A percentile compares a stretch with the other conserved stretches of the same genome.
These are phyloP conservation scores for Purpureocillium lavendulum DNA, from an alignment of 2,329 filamentous ascomycete genomes.

Conservation along the genomic window DNA sequence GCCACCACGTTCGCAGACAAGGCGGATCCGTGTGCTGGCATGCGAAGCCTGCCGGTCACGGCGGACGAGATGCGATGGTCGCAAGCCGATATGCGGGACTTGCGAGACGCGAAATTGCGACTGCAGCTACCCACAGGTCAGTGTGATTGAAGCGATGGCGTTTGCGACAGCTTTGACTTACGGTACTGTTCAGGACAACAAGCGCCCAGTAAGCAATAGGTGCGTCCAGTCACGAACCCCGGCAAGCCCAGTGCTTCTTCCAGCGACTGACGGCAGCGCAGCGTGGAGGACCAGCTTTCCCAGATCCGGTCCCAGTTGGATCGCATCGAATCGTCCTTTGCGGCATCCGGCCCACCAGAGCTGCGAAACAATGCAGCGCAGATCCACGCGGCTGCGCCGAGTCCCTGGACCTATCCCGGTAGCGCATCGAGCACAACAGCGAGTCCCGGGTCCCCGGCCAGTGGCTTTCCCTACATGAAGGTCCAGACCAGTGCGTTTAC, in stretches of 20 bases:
- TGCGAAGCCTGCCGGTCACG: slow-evolving; percentile 5
- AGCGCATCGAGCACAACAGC: slow-evolving; percentile 1
- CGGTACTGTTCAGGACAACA: slow-evolving; percentile 1
- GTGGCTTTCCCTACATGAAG: slow-evolving; percentile 5
- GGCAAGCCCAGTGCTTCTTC: too few relatives aligned
- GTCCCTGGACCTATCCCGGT: slow-evolving; percentile 1
- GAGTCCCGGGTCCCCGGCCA: background rate
- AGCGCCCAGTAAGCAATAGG: background rate
- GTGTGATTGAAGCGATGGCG: background rate
- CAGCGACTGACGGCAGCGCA: background rate
- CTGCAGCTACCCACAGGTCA: slow-evolving; percentile 5
- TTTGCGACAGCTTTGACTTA: too few relatives aligned
- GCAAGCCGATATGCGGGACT: slow-evolving; percentile 2
- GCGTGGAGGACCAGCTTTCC: slow-evolving; percentile 2
- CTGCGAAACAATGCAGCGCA: background rate
- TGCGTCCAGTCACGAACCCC: too few relatives aligned
- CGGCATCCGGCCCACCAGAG: background rate
- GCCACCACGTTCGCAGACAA: slow-evolving; percentile 1
- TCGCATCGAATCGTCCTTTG: slow-evolving; percentile 1
- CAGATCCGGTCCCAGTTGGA: slow-evolving; percentile 3
- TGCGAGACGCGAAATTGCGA: slow-evolving; percentile 1
- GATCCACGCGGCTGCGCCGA: background rate
- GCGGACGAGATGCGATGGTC: slow-evolving; percentile 6
- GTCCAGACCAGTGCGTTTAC: slow-evolving; percentile 3
- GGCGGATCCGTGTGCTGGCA: slow-evolving; percentile 3